Percentiles rank a stretch among this genome's conserved stretches.
Conservation (phyloP, 2,329 filamentous ascomycete species). For the Myriosclerotinia duriaeana region DNA sequence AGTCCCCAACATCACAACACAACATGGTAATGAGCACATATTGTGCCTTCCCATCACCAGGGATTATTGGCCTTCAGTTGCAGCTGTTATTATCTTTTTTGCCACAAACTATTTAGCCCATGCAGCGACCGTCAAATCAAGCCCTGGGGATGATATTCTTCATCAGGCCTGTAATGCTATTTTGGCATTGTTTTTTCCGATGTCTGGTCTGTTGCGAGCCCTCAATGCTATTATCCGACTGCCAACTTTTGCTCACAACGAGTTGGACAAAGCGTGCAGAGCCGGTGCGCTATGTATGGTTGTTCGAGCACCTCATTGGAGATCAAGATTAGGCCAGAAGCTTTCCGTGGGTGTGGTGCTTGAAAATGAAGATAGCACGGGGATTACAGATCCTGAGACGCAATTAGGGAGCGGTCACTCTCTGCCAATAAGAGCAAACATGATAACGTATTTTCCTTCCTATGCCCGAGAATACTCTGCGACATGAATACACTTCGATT, state of each 20-base stretch:
- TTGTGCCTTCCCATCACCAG: conserved; percentile 9
- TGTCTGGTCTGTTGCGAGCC: conserved; percentile 28
- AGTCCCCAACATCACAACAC: background rate
- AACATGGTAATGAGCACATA: conserved; percentile 3
- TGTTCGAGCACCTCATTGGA: conserved; percentile 28
- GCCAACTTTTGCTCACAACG: background rate
- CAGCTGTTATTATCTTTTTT: conserved; percentile 34
- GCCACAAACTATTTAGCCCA: conserved; percentile 37
- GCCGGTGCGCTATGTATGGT: conserved; percentile 36
- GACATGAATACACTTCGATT: conserved; percentile 9
- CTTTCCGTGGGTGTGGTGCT: conserved; percentile 1
- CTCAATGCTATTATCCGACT: conserved; percentile 20
- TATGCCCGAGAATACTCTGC: conserved; percentile 1
- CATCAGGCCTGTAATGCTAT: conserved; percentile 10
- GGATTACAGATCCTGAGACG: background rate
- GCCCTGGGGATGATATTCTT: conserved; percentile 29
- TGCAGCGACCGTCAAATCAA: conserved; percentile 31
- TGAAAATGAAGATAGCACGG: background rate
- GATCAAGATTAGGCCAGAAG: conserved; percentile 22
- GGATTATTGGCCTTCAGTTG: conserved; percentile 1
- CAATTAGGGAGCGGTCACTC: background rate
- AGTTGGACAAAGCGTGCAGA: conserved; percentile 25
- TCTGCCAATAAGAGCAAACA: background rate
- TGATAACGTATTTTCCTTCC: conserved; percentile 13
- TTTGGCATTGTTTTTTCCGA: conserved; percentile 28